Base-by-base conservation (phyloP, 345 rosid genomes). In the Viola odorata region DNA sequence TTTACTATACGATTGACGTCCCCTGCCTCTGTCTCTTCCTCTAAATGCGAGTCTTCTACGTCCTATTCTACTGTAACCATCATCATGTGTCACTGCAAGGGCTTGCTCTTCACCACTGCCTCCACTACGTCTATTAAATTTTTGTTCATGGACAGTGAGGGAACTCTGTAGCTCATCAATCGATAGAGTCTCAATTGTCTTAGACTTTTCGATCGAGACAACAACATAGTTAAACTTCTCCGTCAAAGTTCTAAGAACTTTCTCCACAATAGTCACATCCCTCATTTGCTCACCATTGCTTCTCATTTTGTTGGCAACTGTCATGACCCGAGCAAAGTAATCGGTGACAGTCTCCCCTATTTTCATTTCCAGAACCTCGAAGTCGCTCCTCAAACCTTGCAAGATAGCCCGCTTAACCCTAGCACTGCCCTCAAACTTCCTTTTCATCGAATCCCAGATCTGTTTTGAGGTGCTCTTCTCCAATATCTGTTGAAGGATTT, bases 221-320 rank as follows among this genome's bases (percentile, higher is more conserved):
- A 53, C 14, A 53, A 5, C 32, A 0, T 53, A 55, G 3, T 55
- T 55, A 4, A 55, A 7, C 39, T 39, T 55, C 3, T 55, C 10
- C 3, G 6, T 55, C 8, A 55, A 12, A 12, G 59, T n/a, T 6
- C 1, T 16, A 6, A 55, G 44, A 32, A 55, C 39, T 17, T 55
- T 55, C 44, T 55, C 45, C 8, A 54, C 42, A 32, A 54, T 54
- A 32, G 42, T 54, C 6, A 54, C 39, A 54, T 54, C 58, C 37
- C 58, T 54, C 4, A 23, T 54, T 0, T 54, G 7, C 12, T 54
- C 58, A 8, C 8, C 15, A 54, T 54, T 10, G 32, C 32, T 23
- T 23, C 32, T 23, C 32, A 23, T 23, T 23, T 23, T 23, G 2
- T 23, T 23, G 32, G 32, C 32, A 23, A 23, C 32, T 23, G 32